Percentiles rank a stretch among this genome's conserved stretches.
phyloP scores from a whole-genome alignment of 2,329 filamentous ascomycete species.

The Nothopassalora personata region DNA sequence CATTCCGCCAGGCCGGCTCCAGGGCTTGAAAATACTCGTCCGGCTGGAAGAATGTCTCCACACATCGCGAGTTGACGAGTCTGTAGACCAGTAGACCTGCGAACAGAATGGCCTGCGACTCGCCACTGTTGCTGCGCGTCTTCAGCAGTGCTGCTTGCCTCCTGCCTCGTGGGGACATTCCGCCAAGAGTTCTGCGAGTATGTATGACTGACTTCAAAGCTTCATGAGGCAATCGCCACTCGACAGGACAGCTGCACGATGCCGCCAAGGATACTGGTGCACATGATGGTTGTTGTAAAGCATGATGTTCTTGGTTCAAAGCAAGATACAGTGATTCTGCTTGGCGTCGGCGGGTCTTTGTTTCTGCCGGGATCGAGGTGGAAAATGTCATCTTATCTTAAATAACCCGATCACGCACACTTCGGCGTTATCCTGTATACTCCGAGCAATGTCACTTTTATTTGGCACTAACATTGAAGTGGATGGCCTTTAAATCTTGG shows the following conservation, averaged over 20 bases:
- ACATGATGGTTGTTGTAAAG: not conserved
- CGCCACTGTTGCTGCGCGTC: not conserved
- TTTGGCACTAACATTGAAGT: too few species aligned
- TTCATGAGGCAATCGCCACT: not conserved
- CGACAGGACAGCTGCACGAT: not conserved
- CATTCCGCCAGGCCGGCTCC: constrained; percentile 86
- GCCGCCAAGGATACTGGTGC: not conserved
- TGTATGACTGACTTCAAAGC: not conserved
- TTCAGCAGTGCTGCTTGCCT: not conserved
- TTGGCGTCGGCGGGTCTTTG: not conserved
- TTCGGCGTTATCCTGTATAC: too few species aligned
- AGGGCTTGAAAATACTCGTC: constrained; percentile 96
- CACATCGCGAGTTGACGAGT: constrained; percentile 69
- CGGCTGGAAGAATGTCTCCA: constrained; percentile 92
- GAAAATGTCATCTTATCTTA: too few species aligned
- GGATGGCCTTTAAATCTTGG: too few species aligned
- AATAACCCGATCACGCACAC: too few species aligned
- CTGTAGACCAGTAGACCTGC: constrained; percentile 59
- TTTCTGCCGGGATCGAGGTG: not conserved
- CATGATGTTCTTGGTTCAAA: not conserved
- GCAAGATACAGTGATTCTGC: not conserved
- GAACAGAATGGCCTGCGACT: constrained; percentile 16
- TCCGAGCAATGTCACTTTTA: too few species aligned
- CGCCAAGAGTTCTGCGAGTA: not conserved
- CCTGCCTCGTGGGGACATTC: not conserved